Base-by-base conservation (phyloP, 306 rosid genomes). In the Gastrolobium villosum region DNA sequence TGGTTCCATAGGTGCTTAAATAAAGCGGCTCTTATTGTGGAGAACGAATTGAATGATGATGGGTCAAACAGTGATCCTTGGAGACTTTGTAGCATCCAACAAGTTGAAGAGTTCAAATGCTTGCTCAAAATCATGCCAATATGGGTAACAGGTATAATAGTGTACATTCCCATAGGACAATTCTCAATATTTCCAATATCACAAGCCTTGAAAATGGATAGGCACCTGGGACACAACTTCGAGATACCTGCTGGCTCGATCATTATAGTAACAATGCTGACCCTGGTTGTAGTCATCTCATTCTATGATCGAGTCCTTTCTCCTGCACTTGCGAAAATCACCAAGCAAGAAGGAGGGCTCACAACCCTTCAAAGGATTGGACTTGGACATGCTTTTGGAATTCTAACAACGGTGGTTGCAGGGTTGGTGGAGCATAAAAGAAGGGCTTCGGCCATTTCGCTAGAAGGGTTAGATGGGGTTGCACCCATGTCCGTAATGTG, bases 81-180 rank as follows among this genome's bases (percentile, higher is more conserved):
- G 92, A 78, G 77, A 13, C 70, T 87, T 0, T 76, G 86, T 31
- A 82, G 81, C 77, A 68, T 90, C 31, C 91, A 87, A 59, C 81
- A 87, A 26, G 87, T 91, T 0, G 93, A 89, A 74, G 89, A 87
- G 13, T 41, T 87, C 0, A 85, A 84, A 82, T 82, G 79, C 57
- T 14, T 77, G 9, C 49, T 65, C 5, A 46, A 77, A 63, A 30
- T 64, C 0, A 3, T 82, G 31, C 93, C 90, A 7, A 64, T 89
- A 28, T 84, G 92, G 88, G 5, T 54, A 26, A 56, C 89, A 4
- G 20, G 54, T 10, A 57, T 86, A 45, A 44, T 87, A 9, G 75
- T 50, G 79, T 52, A 64, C 37, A 32, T 86, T 44, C 56, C 88
- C 7, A 31, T 15, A 1, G 65, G 62, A 15, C 92, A 87, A 59